Evolutionary conservation across 2,329 filamentous ascomycete genomes (phyloP).

Genomic region (Hypoxylon sp.): DNA sequence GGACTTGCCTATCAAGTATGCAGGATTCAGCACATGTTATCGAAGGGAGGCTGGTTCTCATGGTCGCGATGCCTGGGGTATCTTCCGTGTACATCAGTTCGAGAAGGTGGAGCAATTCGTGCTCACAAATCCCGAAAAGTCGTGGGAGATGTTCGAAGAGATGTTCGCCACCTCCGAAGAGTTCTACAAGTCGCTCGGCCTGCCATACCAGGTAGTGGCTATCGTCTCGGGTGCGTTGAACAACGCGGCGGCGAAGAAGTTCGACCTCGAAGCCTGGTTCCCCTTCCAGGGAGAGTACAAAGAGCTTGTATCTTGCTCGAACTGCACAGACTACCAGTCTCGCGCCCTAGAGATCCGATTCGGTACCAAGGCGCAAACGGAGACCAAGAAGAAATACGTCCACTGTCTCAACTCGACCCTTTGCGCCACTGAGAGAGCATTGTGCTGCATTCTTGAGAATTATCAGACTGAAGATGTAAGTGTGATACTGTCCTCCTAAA

Average conservation of each 20-base stretch:
- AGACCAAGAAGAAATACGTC: slow-evolving; percentile 91
- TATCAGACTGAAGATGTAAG: slow-evolving; percentile 89
- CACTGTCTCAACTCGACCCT: slow-evolving; percentile 93
- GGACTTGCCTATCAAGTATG: slow-evolving; percentile 91
- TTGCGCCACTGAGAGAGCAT: slow-evolving; percentile 89
- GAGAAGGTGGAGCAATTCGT: slow-evolving; percentile 79
- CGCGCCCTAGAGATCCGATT: slow-evolving; percentile 93
- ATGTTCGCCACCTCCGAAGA: slow-evolving; percentile 95
- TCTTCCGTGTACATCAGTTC: slow-evolving; percentile 98
- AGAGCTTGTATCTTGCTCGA: slow-evolving; percentile 96
- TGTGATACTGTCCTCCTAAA: slow-evolving; percentile 30
- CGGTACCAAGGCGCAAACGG: slow-evolving; percentile 87
- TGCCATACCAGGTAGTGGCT: slow-evolving; percentile 92
- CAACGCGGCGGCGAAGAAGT: slow-evolving; percentile 91
- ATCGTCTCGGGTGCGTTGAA: slow-evolving; percentile 98
- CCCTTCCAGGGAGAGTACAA: slow-evolving; percentile 98
- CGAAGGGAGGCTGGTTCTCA: slow-evolving; percentile 94
- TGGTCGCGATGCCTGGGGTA: slow-evolving; percentile 95
- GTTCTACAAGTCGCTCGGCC: slow-evolving; percentile 90
- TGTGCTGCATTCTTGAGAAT: slow-evolving; percentile 97
- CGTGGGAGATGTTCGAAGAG: slow-evolving; percentile 91
- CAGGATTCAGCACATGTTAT: slow-evolving; percentile 95
- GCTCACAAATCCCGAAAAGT: slow-evolving; percentile 84
- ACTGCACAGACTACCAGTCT: slow-evolving; percentile 98
- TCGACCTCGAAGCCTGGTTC: slow-evolving; percentile 96